These are phyloP conservation scores for Daedaleopsis nitida DNA, from an alignment of 768 basidiomycete species.

Conservation along the genomic window DNA sequence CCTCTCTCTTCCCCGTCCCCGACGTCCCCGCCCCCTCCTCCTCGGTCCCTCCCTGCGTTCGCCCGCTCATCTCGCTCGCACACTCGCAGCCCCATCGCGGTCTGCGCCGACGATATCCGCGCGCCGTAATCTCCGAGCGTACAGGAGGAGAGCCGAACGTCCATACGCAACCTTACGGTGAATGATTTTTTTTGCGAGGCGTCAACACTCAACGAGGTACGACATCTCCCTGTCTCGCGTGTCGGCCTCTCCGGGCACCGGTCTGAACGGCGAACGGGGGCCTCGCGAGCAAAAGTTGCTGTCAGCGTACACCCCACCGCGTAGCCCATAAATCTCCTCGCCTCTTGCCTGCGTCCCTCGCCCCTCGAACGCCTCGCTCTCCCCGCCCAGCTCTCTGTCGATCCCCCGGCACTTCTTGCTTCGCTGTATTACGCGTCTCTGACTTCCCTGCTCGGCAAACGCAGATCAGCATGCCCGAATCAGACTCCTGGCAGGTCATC, in stretches of 20 bases:
- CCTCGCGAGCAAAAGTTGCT: neutral
- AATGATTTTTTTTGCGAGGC: neutral
- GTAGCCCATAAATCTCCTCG: neutral
- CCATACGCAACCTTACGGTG: neutral
- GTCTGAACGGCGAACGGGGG: neutral
- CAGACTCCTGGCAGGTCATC: slow-evolving; percentile 7
- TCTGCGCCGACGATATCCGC: neutral
- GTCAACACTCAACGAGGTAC: neutral
- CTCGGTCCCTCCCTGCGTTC: neutral
- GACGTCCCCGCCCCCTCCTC: neutral
- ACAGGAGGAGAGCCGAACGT: neutral
- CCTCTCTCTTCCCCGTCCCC: neutral
- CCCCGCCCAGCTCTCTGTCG: neutral
- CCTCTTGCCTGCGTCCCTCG: too few relatives aligned
- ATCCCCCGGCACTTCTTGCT: neutral
- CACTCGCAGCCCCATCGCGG: neutral
- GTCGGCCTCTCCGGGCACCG: neutral
- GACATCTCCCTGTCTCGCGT: neutral
- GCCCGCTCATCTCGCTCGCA: too few relatives aligned
- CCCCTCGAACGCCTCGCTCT: too few relatives aligned
- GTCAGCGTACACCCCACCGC: neutral
- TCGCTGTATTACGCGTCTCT: neutral
- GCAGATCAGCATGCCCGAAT: neutral
- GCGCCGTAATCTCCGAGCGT: neutral
- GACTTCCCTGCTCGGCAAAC: neutral